Evolutionary conservation across 345 rosid species (phyloP).

Genomic region (Bruguiera parviflora): DNA sequence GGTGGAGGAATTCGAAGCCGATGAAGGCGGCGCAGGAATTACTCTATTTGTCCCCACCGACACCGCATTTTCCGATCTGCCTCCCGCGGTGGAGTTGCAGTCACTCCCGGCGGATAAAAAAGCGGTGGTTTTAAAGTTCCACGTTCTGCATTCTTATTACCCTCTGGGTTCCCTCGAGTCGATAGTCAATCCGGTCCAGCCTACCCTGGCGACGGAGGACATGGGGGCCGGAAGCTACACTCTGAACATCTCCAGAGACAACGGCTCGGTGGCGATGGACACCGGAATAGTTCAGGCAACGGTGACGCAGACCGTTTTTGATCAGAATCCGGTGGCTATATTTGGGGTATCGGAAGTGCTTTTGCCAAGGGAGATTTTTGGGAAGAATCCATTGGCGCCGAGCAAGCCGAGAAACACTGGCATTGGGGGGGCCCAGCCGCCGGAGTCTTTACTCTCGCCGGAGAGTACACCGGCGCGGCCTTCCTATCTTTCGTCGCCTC

Average conservation of each 20-base stretch:
- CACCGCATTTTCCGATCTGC: conserved; percentile 67
- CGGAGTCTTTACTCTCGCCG: conserved; percentile 45
- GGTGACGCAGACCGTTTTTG: conserved; percentile 78
- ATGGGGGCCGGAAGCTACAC: conserved; percentile 79
- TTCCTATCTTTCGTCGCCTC: conserved; percentile 50
- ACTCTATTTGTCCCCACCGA: conserved; percentile 89
- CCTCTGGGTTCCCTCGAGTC: conserved; percentile 88
- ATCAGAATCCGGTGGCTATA: conserved; percentile 82
- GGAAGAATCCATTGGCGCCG: conserved; percentile 32
- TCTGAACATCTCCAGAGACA: conserved; percentile 72
- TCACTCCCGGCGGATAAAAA: conserved; percentile 71
- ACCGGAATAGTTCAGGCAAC: conserved; percentile 75
- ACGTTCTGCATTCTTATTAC: conserved; percentile 85
- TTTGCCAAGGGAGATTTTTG: conserved; percentile 70
- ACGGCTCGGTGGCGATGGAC: conserved; percentile 73
- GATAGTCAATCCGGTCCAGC: conserved; percentile 84
- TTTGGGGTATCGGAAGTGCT: conserved; percentile 84
- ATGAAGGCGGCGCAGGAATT: conserved; percentile 86
- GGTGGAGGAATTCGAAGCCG: conserved; percentile 61
- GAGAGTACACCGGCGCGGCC: conserved; percentile 40
- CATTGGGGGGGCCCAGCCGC: conserved; percentile 40
- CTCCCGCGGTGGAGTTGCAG: conserved; percentile 55
- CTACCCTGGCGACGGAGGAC: conserved; percentile 85
- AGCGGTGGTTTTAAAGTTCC: conserved; percentile 67
- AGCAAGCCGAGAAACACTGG: conserved; percentile 32